phyloP scores from a whole-genome alignment of 1,284 basidiomycete species.

The Puccinia horiana region DNA sequence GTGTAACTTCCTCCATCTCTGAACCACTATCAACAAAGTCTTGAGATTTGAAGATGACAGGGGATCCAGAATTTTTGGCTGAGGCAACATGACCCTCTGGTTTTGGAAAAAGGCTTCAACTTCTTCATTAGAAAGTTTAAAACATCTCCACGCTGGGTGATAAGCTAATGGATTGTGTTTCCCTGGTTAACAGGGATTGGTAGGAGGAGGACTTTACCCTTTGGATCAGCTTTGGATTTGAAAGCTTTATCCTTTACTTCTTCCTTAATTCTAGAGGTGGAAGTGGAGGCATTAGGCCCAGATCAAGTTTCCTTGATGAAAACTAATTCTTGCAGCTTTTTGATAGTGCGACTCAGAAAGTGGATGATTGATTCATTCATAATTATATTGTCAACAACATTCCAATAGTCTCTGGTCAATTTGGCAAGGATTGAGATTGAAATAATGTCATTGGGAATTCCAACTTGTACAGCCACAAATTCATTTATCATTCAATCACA shows the following conservation, averaged over 20 bases:
- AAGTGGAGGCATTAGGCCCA: not conserved
- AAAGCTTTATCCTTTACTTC: no score
- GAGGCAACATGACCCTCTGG: not conserved
- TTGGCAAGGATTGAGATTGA: not conserved
- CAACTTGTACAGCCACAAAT: not conserved
- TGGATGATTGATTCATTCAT: not conserved
- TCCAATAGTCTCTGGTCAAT: not conserved
- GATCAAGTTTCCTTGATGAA: no score
- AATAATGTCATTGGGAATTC: not conserved
- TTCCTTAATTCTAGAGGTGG: no score
- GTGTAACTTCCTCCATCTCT: no score
- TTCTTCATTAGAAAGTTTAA: not conserved
- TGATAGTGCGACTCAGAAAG: not conserved
- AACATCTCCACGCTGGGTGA: not conserved
- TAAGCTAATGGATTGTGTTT: not conserved
- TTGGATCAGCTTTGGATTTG: not conserved
- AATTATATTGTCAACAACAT: slow-evolving; percentile 10
- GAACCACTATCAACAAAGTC: no score
- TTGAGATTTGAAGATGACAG: no score
- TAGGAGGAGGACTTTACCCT: not conserved
- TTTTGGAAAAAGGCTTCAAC: not conserved
- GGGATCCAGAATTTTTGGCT: no score
- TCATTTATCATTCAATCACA: not conserved
- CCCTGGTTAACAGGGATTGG: not conserved
- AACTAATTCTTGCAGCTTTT: not conserved